Base-by-base conservation (phyloP, 208 protist genomes). In the Leishmania aethiopica region DNA sequence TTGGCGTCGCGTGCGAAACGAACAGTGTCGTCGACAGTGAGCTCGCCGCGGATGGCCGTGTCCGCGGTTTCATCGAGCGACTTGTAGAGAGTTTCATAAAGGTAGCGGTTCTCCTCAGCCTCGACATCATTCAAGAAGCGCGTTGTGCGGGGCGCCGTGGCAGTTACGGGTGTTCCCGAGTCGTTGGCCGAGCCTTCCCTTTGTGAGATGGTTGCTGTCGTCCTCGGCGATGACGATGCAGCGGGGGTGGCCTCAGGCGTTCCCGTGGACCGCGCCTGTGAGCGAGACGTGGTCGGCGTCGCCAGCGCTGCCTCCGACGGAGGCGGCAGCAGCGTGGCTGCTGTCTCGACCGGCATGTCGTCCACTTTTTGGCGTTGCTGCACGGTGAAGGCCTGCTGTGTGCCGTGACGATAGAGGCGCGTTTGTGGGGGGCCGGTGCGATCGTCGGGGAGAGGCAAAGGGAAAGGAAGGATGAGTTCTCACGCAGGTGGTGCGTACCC, bases 71-170 rank as follows among this genome's bases (percentile, higher is more conserved):
- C 82, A 22, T 91, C 87, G 45, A 91, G 84, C 8, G 91, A 91
- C 77, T 84, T 82, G 84, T 97, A 97, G 10, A 95, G 87, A 1
- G 82, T 76, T 40, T 93, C 85, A 77, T 92, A 94, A 67, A 95
- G 83, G 53, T 82, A 82, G n/a, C 87, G 86, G 67, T 86, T 90
- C 78, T 97, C 94, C 32, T 94, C 84, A 28, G 71, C 80, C 87
- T 95, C 88, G 25, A 94, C 84, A 75, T 94, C 91, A 35, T 86
- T 91, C 45, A 97, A 72, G 32, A 86, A 62, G 28, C 91, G 91
- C 53, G 83, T 89, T 49, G 70, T 86, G 42, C 81, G 80, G 42
- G 73, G 47, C 42, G 73, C 35, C 22, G 78, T 13, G 37, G 76
- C 80, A 32, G 35, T 42, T 37, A 22, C 45, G 28, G 10, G 25